Base-by-base conservation (phyloP, 169 alveolate genomes). In the Plasmodium adleri region DNA sequence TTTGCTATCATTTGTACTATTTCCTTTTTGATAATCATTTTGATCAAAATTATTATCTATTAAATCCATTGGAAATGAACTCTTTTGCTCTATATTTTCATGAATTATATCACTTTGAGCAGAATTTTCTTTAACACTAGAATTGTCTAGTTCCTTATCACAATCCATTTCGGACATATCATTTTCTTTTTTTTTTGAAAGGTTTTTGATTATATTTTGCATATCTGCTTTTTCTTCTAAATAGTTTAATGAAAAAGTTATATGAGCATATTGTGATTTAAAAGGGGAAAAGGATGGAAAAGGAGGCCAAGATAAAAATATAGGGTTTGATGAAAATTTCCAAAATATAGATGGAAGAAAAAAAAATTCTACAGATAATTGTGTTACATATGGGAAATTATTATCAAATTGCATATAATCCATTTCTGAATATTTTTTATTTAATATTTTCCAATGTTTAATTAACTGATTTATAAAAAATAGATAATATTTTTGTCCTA, bases 291-390 rank as follows among this genome's bases (percentile, higher is more conserved):
- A 83, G 17, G 91, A 83, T 10, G 91, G 91, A 52, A 43, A 70
- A 10, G 91, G 91, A 39, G 91, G 91, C 91, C 91, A 83, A 8
- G 74, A 83, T 26, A 83, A 73, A 63, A 83, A 83, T 39, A 83
- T 83, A 6, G 91, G 91, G 26, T 83, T 83, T 24, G 85, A 24
- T 13, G 91, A 83, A 39, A 67, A 39, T 62, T 83, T 67, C 91
- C 91, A 83, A 83, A 83, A 83, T 54, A 56, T n/a, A 7, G 86
- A 67, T 0, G 91, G 91, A 26, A 83, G 59, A 83, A 71, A 83
- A 70, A 68, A 70, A 50, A 45, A 83, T 49, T 83, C 91, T 20
- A 83, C 58, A 24, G 74, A 70, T 1, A 83, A 22, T 62, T 83
- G 70, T 10, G 91, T 71, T 22, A 20, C 50, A 47, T 83, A 83